Conservation (phyloP, 2,329 filamentous ascomycete species). For the Ceratocystis ficicola region DNA sequence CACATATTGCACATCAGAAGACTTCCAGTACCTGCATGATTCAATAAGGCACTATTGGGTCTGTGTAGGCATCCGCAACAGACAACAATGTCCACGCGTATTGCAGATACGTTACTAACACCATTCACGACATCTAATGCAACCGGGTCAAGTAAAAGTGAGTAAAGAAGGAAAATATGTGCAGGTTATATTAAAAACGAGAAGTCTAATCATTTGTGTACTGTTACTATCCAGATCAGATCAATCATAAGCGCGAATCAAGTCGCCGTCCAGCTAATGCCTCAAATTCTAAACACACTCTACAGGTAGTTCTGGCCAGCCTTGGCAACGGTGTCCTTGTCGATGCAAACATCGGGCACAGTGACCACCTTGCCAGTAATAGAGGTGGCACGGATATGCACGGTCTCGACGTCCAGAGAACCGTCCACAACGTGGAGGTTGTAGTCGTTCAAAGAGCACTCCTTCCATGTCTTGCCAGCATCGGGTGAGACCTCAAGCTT, state of each 20-base stretch:
- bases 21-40: no score
- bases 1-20: no score
- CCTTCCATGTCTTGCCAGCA: constrained; percentile 16
- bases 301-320: constrained; percentile 18
- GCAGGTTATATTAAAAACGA: constrained; percentile 3
- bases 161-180: neutral
- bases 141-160: no score
- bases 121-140: no score
- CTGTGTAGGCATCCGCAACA: no score
- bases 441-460: constrained; percentile 14
- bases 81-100: no score
- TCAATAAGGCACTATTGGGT: no score
- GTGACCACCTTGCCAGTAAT: constrained; percentile 20
- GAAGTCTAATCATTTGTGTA: neutral
- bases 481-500: constrained; percentile 22
- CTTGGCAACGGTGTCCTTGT: neutral
- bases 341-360: constrained; percentile 12
- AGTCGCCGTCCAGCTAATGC: neutral
- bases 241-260: neutral
- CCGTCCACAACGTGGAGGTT: constrained; percentile 20
- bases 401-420: constrained; percentile 13
- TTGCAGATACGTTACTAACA: no score
- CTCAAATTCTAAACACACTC: neutral
- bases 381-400: constrained; percentile 17
- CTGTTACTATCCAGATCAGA: neutral